Percentiles rank a stretch among this genome's conserved stretches.
Conservation (phyloP, 208 protist species). For the Acanthamoeba divionensis region DNA sequence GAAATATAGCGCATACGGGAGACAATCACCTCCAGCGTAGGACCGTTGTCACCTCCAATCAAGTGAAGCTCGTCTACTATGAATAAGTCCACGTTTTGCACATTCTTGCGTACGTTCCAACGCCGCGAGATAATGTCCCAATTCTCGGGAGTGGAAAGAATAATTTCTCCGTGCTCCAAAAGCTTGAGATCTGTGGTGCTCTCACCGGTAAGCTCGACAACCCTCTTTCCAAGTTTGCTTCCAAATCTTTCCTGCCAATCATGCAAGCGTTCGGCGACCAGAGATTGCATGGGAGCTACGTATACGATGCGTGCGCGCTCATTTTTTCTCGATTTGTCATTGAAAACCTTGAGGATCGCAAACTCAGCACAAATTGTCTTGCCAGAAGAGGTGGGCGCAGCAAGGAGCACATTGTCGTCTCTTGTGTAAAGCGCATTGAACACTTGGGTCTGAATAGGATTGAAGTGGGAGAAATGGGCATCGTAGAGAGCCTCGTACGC, state of each 20-base stretch:
- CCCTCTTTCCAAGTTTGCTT: slow-evolving; percentile 25
- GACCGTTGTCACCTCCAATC: slow-evolving; percentile 75
- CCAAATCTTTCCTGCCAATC: slow-evolving; percentile 76
- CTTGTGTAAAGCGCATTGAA: slow-evolving; percentile 77
- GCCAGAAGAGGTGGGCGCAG: slow-evolving; percentile 81
- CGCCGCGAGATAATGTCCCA: slow-evolving; percentile 85
- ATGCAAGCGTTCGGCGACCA: slow-evolving; percentile 55
- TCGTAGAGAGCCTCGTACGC: slow-evolving; percentile 72
- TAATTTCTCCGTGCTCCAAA: slow-evolving; percentile 67
- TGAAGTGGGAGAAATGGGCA: slow-evolving; percentile 75
- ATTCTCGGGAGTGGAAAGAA: slow-evolving; percentile 78
- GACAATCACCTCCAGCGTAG: no score
- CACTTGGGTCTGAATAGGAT: slow-evolving; percentile 88
- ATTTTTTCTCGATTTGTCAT: slow-evolving; percentile 28
- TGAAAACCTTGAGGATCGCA: slow-evolving; percentile 76
- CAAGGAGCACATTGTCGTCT: slow-evolving; percentile 80
- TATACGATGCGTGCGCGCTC: background rate
- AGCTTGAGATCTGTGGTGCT: slow-evolving; percentile 73
- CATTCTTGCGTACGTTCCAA: slow-evolving; percentile 79
- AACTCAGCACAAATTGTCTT: slow-evolving; percentile 89
- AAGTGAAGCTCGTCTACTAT: slow-evolving; percentile 83
- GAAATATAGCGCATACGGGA: slow-evolving; percentile 85
- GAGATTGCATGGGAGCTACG: background rate
- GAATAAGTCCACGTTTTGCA: slow-evolving; percentile 78
- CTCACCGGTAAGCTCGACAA: slow-evolving; percentile 79